Base-by-base conservation (phyloP, 2,329 filamentous ascomycete genomes). In the Lachnellula suecica region DNA sequence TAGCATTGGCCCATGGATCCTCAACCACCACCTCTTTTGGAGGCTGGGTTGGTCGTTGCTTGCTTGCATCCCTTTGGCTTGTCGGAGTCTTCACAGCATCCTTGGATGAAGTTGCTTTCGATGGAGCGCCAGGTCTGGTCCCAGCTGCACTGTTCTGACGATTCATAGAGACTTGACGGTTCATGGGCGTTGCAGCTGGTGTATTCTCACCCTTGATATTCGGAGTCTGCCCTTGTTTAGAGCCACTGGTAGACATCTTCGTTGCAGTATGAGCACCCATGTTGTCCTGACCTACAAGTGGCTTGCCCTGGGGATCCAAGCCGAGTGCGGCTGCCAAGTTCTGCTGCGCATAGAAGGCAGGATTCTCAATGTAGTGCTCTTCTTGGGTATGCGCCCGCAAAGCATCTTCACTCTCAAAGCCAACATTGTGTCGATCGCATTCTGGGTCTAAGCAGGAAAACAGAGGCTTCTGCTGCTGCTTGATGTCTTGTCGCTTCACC, bases 281-380 rank as follows among this genome's bases (percentile, higher is more conserved):
- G 38, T 29, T 24, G 19, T 57, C 51, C 31, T 48, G 35, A 19
- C 23, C 20, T 13, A 43, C 34, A 15, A 45, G 25, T 27, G 54
- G 25, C 42, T 59, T 55, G n/a, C 78, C 81, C 46, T 83, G 73
- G 5, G 69, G 53, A 60, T 82, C 78, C n/a, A 84, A 63, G 4
- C 78, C 80, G 2, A 85, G 64, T 0, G 71, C 68, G 13, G 71
- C 58, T 1, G 76, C 74, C 29, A 85, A 63, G 43, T 72, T 76
- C 46, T 83, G 80, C 45, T 72, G 62, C 15, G 73, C 69, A 61
- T 78, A 87, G 57, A 77, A 78, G 51, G 74, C 40, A 2, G 83
- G 82, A 53, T 86, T 70, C 56, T 81, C 72, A 38, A 72, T 79
- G 20, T 74, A 68, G 58, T 87, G 83, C 63, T 85, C 82, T 51